Conservation (phyloP, 78 protist genomes). For the slime mould (Dictyostelium discoideum) region dicty_2.7 NC_007091.3:2695001-2695500, state of each 20-base stretch:
- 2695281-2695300: neutral
- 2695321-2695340: neutral
- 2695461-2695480: neutral
- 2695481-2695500: neutral
- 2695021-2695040: conserved; percentile 3
- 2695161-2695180: neutral
- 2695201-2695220: neutral
- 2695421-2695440: too few relatives aligned
- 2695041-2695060: neutral
- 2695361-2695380: too few relatives aligned
- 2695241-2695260: neutral
- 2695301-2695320: neutral
- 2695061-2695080: neutral
- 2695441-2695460: neutral
- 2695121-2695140: neutral
- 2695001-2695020: conserved; percentile 17
- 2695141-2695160: neutral
- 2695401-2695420: too few relatives aligned
- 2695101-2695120: neutral
- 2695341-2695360: too few relatives aligned
- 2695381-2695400: too few relatives aligned
- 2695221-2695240: neutral
- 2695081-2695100: neutral
- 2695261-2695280: neutral
- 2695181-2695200: conserved; percentile 21